phyloP scores from a whole-genome alignment of 1,284 basidiomycete species.

The Boletellus deceptivus region DNA sequence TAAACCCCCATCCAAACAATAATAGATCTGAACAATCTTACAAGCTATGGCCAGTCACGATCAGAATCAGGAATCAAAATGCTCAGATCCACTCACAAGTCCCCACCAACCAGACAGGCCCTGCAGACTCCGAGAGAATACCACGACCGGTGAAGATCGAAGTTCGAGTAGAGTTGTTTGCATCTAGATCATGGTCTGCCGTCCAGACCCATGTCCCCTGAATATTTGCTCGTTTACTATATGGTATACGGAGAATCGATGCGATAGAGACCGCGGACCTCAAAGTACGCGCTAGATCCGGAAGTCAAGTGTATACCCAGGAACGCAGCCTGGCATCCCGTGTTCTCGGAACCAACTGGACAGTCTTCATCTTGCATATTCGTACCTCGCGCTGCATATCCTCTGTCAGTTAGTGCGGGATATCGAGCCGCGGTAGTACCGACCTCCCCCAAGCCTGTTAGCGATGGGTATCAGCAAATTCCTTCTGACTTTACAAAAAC shows the following conservation, averaged over 20 bases:
- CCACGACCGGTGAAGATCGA: slow-evolving; percentile 54
- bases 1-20: too few species aligned
- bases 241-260: neutral
- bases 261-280: slow-evolving; percentile 29
- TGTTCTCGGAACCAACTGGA: slow-evolving; percentile 30
- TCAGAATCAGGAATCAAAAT: neutral
- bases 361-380: slow-evolving; percentile 41
- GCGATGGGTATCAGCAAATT: neutral
- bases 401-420: neutral
- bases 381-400: slow-evolving; percentile 38
- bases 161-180: slow-evolving; percentile 31
- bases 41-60: slow-evolving; percentile 20
- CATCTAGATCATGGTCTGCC: slow-evolving; percentile 51
- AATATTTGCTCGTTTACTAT: neutral
- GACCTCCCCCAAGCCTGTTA: slow-evolving; percentile 28
- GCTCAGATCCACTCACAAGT: slow-evolving; percentile 28
- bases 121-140: slow-evolving; percentile 50
- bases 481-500: too few species aligned
- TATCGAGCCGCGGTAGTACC: neutral
- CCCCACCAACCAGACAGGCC: slow-evolving; percentile 51
- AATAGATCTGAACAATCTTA: slow-evolving; percentile 9
- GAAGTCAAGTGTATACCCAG: slow-evolving; percentile 51
- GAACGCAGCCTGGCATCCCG: slow-evolving; percentile 48
- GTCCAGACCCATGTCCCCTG: slow-evolving; percentile 59
- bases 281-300: slow-evolving; percentile 47